Evolutionary conservation across 208 protist species (phyloP).

Genomic region (Phytomonas sp.): DNA sequence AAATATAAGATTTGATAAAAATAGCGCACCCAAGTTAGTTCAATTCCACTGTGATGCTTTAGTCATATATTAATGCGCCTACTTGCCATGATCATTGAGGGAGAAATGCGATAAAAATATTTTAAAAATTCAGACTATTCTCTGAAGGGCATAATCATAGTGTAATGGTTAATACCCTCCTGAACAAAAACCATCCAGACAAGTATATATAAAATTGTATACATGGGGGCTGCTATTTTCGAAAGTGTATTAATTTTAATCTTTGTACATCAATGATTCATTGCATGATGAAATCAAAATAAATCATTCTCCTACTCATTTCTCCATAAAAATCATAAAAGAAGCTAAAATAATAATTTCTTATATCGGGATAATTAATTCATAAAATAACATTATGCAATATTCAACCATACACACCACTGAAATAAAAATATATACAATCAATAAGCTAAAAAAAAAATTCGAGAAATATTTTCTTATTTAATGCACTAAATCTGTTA

Average conservation of each 20-base stretch:
- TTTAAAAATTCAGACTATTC: not conserved
- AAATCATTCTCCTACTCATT: not conserved
- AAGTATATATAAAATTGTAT: not conserved
- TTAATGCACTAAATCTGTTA: not conserved
- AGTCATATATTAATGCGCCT: not conserved
- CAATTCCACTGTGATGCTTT: not conserved
- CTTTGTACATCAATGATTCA: not conserved
- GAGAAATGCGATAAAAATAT: not conserved
- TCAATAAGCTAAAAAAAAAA: conserved; percentile 10
- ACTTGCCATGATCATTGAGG: not conserved
- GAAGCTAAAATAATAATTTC: not conserved
- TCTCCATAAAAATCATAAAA: not conserved
- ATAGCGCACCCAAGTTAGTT: not conserved
- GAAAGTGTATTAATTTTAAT: not conserved
- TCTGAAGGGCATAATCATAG: not conserved
- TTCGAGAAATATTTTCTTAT: no score
- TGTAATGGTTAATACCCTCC: not conserved
- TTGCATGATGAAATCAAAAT: not conserved
- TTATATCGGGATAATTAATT: not conserved
- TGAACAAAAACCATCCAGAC: not conserved
- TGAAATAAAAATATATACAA: not conserved
- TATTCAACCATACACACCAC: not conserved
- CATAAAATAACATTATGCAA: not conserved
- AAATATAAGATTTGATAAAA: conserved; percentile 4
- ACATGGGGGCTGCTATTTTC: not conserved